A percentile compares a stretch with the other conserved stretches of the same genome.
These are phyloP conservation scores for Penicillium sp. DNA, from an alignment of 2,329 filamentous ascomycete species.

Conservation along the genomic window DNA sequence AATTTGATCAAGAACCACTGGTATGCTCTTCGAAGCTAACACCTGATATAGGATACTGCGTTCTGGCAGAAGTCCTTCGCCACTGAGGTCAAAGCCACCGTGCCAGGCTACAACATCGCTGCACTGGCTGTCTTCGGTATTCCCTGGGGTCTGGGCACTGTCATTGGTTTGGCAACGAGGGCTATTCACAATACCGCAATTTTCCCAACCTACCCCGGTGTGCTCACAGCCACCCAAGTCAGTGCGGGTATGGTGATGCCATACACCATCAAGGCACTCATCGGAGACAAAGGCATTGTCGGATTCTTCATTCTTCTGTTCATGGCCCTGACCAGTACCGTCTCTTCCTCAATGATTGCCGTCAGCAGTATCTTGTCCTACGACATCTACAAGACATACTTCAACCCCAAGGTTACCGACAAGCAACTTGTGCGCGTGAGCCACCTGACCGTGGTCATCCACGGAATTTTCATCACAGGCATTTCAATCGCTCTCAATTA, in stretches of 20 bases:
- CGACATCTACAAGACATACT: constrained; percentile 51
- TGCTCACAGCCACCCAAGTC: constrained; percentile 42
- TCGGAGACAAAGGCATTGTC: constrained; percentile 43
- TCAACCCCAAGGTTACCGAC: constrained; percentile 47
- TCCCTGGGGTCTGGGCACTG: constrained; percentile 48
- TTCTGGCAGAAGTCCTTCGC: constrained; percentile 55
- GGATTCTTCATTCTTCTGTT: constrained; percentile 50
- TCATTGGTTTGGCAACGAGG: constrained; percentile 46
- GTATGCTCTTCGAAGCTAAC: background rate
- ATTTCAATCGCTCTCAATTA: constrained; percentile 49
- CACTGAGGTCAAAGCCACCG: constrained; percentile 46
- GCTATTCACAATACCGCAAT: constrained; percentile 48
- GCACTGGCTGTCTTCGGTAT: constrained; percentile 47
- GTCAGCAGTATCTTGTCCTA: constrained; percentile 51
- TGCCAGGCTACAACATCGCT: constrained; percentile 48
- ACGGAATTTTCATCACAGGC: constrained; percentile 48
- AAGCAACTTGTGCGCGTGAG: constrained; percentile 44
- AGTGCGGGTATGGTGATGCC: constrained; percentile 49
- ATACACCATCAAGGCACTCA: constrained; percentile 44
- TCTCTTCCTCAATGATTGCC: constrained; percentile 51
- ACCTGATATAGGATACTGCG: constrained; percentile 41
- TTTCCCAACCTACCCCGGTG: constrained; percentile 45
- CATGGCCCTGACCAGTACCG: constrained; percentile 52
- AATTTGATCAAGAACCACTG: background rate
- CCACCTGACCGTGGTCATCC: constrained; percentile 48